Percentiles rank a stretch among this genome's conserved stretches.
Conservation (phyloP, 2,329 filamentous ascomycete species). For the Apiospora kogelbergensis region DNA sequence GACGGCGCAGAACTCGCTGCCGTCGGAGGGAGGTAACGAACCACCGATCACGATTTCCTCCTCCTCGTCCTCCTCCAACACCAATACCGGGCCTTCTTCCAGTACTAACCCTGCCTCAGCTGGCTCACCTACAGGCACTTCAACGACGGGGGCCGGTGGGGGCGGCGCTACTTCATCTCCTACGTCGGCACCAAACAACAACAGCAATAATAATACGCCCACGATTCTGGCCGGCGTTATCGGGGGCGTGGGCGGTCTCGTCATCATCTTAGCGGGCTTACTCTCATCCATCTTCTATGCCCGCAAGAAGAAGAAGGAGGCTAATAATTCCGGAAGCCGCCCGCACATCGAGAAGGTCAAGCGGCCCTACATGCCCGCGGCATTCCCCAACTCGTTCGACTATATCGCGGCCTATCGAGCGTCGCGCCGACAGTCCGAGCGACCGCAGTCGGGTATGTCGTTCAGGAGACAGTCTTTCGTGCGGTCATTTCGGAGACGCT, state of each 20-base stretch:
- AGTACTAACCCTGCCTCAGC: slow-evolving; percentile 5
- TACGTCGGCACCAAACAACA: slow-evolving; percentile 4
- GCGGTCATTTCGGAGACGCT: background rate
- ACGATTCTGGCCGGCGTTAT: background rate
- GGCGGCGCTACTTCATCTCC: background rate
- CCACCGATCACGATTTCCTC: background rate
- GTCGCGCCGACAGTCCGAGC: background rate
- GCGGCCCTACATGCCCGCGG: background rate
- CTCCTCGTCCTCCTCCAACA: background rate
- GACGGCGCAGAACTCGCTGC: background rate
- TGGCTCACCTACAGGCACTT: background rate
- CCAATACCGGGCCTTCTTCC: background rate
- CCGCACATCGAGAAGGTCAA: background rate
- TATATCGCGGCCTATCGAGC: background rate
- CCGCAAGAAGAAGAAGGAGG: background rate
- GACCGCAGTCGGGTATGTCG: background rate
- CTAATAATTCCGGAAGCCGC: background rate
- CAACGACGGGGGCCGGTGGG: background rate
- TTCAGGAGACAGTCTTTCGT: background rate
- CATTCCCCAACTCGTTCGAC: background rate
- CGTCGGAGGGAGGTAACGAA: background rate
- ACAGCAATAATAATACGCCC: slow-evolving; percentile 9
- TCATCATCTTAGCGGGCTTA: background rate
- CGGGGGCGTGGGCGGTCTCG: background rate
- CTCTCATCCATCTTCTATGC: background rate